These are phyloP conservation scores for Ascocoryne sarcoides DNA, from an alignment of 2,329 filamentous ascomycete genomes.

Conservation along the genomic window DNA sequence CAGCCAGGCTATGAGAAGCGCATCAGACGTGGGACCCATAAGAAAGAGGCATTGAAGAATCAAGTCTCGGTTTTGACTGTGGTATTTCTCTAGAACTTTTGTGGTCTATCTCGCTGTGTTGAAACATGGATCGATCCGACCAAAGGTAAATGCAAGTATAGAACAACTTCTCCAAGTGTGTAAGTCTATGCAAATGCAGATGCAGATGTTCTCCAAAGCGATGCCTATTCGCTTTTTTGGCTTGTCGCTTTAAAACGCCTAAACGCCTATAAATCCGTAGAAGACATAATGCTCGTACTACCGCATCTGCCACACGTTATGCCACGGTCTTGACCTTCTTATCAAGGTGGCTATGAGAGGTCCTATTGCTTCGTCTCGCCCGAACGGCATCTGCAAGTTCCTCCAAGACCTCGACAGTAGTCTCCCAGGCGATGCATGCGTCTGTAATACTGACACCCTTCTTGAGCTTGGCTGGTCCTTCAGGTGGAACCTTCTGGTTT, in stretches of 20 bases:
- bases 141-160: too few relatives aligned
- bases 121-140: too few relatives aligned
- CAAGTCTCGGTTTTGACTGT: too few relatives aligned
- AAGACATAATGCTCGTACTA: background rate
- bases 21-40: too few relatives aligned
- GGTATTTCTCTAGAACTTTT: too few relatives aligned
- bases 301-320: background rate
- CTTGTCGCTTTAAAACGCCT: background rate
- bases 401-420: slow-evolving; percentile 72
- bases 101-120: too few relatives aligned
- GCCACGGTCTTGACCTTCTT: slow-evolving; percentile 1
- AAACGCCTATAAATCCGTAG: background rate
- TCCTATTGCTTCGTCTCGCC: slow-evolving; percentile 45
- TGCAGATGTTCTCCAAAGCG: background rate
- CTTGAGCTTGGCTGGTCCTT: slow-evolving; percentile 70
- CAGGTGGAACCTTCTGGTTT: slow-evolving; percentile 78
- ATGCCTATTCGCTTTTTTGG: too few relatives aligned
- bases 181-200: background rate
- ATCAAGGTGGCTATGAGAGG: background rate
- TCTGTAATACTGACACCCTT: slow-evolving; percentile 93
- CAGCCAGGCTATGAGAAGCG: too few relatives aligned
- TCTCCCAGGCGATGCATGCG: slow-evolving; percentile 91
- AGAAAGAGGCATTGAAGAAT: too few relatives aligned
- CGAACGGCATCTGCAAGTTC: slow-evolving; percentile 78
- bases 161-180: too few relatives aligned